Conservation (phyloP, 257 asterid species). For the Orobanche coerulescens region DNA sequence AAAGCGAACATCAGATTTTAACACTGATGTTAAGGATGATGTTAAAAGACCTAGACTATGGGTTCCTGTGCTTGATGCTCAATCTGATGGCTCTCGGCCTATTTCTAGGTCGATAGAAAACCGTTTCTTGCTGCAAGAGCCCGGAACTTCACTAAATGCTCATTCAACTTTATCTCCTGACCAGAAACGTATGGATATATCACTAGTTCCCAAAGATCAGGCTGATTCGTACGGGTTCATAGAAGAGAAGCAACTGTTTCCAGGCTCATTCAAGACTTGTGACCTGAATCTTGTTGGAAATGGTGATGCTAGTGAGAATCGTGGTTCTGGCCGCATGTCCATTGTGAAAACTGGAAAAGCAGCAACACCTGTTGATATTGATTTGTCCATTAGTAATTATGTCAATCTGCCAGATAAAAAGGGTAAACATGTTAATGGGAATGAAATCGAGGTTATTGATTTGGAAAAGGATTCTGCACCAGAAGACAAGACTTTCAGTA, state of each 20-base stretch:
- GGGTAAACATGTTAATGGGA: slow-evolving; percentile 37
- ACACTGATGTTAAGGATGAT: slow-evolving; percentile 35
- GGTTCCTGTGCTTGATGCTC: slow-evolving; percentile 28
- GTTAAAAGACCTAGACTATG: slow-evolving; percentile 48
- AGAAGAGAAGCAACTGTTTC: slow-evolving; percentile 58
- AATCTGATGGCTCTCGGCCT: slow-evolving; percentile 30
- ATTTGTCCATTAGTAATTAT: slow-evolving; percentile 55
- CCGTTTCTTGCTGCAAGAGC: slow-evolving; percentile 36
- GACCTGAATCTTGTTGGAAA: slow-evolving; percentile 80
- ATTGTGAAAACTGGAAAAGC: slow-evolving; percentile 33
- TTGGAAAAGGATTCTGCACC: slow-evolving; percentile 68
- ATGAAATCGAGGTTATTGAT: slow-evolving; percentile 84
- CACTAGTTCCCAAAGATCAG: slow-evolving; percentile 39
- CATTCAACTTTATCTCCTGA: slow-evolving; percentile 35
- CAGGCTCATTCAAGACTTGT: slow-evolving; percentile 71
- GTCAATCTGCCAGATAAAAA: slow-evolving; percentile 30
- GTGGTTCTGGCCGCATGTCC: slow-evolving; percentile 35
- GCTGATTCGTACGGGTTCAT: slow-evolving; percentile 36
- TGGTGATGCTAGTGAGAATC: slow-evolving; percentile 51
- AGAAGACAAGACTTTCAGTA: slow-evolving; percentile 43
- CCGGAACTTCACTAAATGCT: slow-evolving; percentile 31
- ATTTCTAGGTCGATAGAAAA: slow-evolving; percentile 36
- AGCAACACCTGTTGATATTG: slow-evolving; percentile 48
- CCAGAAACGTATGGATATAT: slow-evolving; percentile 38
- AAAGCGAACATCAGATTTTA: slow-evolving; percentile 45